Evolutionary conservation across 768 basidiomycete species (phyloP).

Genomic region (Hericium rajendrae): DNA sequence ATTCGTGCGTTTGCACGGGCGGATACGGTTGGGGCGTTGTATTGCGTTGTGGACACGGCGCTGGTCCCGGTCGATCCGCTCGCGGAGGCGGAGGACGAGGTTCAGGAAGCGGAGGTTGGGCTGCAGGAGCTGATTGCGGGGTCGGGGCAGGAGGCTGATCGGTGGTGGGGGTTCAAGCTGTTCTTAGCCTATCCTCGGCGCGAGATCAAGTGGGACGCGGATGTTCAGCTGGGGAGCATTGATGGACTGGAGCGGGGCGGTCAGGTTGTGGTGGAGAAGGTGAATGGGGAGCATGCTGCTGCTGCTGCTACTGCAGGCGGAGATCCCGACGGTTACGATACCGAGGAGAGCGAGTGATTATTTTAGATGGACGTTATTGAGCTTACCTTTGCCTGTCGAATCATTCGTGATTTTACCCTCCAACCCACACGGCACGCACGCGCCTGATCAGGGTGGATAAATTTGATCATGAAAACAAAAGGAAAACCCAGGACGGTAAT

Average conservation of each 20-base stretch:
- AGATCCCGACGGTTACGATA: slow-evolving; percentile 14
- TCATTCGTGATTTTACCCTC: background rate
- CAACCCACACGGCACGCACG: too few species aligned
- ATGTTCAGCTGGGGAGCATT: slow-evolving; percentile 4
- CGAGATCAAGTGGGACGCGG: slow-evolving; percentile 42
- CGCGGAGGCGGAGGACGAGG: slow-evolving; percentile 35
- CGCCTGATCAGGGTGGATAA: too few species aligned
- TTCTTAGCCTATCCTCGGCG: slow-evolving; percentile 59
- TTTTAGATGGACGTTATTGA: background rate
- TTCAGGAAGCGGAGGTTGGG: slow-evolving; percentile 21
- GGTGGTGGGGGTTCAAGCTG: slow-evolving; percentile 72
- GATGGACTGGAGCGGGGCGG: slow-evolving; percentile 18
- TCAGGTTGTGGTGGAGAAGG: slow-evolving; percentile 21
- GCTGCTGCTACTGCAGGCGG: background rate
- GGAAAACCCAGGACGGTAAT: too few species aligned
- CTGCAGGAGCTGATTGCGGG: slow-evolving; percentile 26
- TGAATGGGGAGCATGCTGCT: background rate
- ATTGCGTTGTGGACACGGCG: slow-evolving; percentile 62
- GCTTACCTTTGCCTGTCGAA: background rate
- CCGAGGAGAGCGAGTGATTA: slow-evolving; percentile 9
- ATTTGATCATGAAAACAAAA: too few species aligned
- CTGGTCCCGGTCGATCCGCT: slow-evolving; percentile 38
- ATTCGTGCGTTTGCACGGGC: slow-evolving; percentile 43
- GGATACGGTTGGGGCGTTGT: slow-evolving; percentile 53
- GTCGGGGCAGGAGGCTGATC: slow-evolving; percentile 19